Evolutionary conservation across 768 basidiomycete species (phyloP), one percentile per base, ranked within the genome.

Genomic region (Tylopilus vinaceipallidus): DNA sequence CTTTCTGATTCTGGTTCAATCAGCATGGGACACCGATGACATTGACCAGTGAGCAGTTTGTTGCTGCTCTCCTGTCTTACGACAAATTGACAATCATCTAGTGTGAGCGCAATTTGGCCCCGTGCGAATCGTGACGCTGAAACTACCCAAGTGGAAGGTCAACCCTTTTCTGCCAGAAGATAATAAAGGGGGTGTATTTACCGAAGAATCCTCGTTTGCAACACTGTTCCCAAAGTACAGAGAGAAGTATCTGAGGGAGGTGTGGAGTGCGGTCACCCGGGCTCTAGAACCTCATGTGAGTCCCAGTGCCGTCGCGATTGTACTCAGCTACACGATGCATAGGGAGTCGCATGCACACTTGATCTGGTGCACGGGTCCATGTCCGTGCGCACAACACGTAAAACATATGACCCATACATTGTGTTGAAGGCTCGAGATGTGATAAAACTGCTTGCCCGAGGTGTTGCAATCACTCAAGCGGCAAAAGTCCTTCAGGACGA

Each of bases 11-110:
- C 48, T 27, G 52, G 45, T 61, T 45, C 58, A 26, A 47, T 57
- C 53, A 98, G 95, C 95, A 63, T 98, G 95, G 95, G 95, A 98
- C 65, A 98, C 95, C 37, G 95, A 98, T 68, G 95, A 97, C 60
- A 93, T 98, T 70, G 91, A 98, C 77, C 95, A 97, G 93, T 95
- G 67, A 84, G 93, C 68, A 20, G n/a, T 37, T 24, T 42, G 42
- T 36, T 24, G 20, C 38, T 54, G 26, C 40, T 36, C 37, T 52
- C 30, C 45, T 33, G 20, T 40, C 5, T 12, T 32, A 29, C 30
- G 14, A 43, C 35, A 42, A 32, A 48, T 47, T 47, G 26, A 43
- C 33, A n/a, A 42, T 19, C 40, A 42, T 45, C 43, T 6, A 82
- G 79, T 66, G 81, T 82, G 71, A 71, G 78, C 36, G 11, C 45